A percentile compares a stretch with the other conserved stretches of the same genome.
These are phyloP conservation scores for Pouteria glomerata DNA, from an alignment of 148 eudicot genomes.

Conservation along the genomic window DNA sequence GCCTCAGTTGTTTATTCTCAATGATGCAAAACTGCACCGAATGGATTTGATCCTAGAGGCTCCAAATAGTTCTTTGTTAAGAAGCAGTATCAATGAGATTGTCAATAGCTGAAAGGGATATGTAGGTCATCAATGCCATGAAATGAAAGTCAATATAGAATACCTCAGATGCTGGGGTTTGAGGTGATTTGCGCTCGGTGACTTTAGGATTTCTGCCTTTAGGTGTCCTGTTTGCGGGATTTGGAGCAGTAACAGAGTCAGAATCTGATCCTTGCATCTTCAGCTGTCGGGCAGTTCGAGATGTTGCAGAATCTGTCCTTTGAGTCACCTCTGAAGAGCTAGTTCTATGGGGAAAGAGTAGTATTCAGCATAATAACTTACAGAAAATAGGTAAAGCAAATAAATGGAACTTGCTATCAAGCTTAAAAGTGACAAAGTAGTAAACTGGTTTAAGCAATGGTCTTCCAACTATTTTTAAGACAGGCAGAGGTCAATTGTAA, in stretches of 20 bases:
- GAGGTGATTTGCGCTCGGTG: constrained; percentile 50
- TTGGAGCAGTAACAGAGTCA: constrained; percentile 38
- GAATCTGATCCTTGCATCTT: constrained; percentile 45
- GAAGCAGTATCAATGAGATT: neutral
- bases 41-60: neutral
- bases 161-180: constrained; percentile 60
- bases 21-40: neutral
- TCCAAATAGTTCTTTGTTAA: neutral
- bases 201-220: constrained; percentile 56
- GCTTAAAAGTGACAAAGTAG: neutral
- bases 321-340: constrained; percentile 41
- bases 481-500: neutral
- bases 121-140: neutral
- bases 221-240: constrained; percentile 35
- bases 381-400: neutral
- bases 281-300: constrained; percentile 39
- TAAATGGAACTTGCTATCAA: neutral
- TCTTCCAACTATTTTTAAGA: neutral
- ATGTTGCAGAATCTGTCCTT: constrained; percentile 40
- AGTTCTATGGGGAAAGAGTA: constrained; percentile 24
- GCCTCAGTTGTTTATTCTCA: neutral
- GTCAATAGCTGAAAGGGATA: neutral
- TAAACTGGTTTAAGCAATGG: neutral
- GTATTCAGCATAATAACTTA: neutral
- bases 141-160: neutral